A percentile compares a stretch with the other conserved stretches of the same genome.
Evolutionary conservation across 1,139 yeast species (phyloP).

Genomic region (Debaryomyces psychrophilus): DNA sequence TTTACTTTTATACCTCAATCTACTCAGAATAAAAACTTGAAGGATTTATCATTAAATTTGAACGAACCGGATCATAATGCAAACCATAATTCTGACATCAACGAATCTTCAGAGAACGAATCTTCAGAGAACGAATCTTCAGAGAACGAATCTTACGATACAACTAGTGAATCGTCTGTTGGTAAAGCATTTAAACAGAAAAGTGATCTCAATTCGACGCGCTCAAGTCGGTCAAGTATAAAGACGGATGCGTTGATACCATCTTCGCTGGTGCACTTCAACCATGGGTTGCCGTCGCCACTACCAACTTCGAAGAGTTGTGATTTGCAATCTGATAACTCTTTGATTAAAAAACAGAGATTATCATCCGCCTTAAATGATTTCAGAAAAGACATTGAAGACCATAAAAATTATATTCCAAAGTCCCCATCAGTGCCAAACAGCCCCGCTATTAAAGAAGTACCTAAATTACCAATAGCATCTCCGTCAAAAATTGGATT

Average conservation of each 20-base stretch:
- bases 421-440: slow-evolving; percentile 15
- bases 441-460: background rate
- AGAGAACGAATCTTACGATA: slow-evolving; percentile 17
- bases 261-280: slow-evolving; percentile 14
- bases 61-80: slow-evolving; percentile 12
- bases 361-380: slow-evolving; percentile 36
- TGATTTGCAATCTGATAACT: background rate
- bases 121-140: slow-evolving; percentile 15
- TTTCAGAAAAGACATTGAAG: slow-evolving; percentile 34
- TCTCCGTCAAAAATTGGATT: slow-evolving; percentile 19
- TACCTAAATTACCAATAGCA: slow-evolving; percentile 14
- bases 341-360: slow-evolving; percentile 18
- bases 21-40: slow-evolving; percentile 28
- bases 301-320: slow-evolving; percentile 3
- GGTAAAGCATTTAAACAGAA: slow-evolving; percentile 4
- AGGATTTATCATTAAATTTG: slow-evolving; percentile 36
- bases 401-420: slow-evolving; percentile 25
- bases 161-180: slow-evolving; percentile 23
- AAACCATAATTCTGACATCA: slow-evolving; percentile 15
- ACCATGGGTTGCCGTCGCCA: slow-evolving; percentile 6
- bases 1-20: slow-evolving; percentile 2
- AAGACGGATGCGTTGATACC: slow-evolving; percentile 19
- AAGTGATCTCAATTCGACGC: background rate
- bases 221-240: slow-evolving; percentile 15
- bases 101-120: too few relatives aligned